Evolutionary conservation across 108 stramenopile species (phyloP).

Genomic region (Nannochloropsis gaditana): DNA sequence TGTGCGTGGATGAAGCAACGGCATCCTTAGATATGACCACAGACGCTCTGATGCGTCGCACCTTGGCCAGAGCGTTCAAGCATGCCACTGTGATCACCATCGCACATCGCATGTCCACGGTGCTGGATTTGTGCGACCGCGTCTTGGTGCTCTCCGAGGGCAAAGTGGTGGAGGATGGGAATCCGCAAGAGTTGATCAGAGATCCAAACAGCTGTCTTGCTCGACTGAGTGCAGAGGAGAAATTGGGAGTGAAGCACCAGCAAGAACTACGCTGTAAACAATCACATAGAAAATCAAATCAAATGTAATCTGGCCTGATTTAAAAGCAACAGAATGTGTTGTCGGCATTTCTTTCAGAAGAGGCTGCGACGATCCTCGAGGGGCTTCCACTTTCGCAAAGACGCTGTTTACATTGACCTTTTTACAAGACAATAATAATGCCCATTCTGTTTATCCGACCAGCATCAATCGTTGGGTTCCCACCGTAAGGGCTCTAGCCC

Average conservation of each 20-base stretch:
- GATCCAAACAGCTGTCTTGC: background rate
- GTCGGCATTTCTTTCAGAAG: too few relatives aligned
- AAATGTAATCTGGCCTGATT: too few relatives aligned
- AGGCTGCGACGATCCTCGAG: too few relatives aligned
- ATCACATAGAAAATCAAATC: too few relatives aligned
- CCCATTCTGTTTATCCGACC: too few relatives aligned
- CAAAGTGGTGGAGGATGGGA: constrained; percentile 29
- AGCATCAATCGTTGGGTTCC: background rate
- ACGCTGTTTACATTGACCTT: too few relatives aligned
- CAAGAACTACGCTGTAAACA: background rate
- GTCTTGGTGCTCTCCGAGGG: background rate
- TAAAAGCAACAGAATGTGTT: too few relatives aligned
- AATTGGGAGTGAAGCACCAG: background rate
- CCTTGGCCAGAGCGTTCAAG: constrained; percentile 22
- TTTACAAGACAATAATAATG: too few relatives aligned
- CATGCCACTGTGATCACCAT: constrained; percentile 10
- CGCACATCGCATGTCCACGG: background rate
- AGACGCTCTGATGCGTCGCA: constrained; percentile 8
- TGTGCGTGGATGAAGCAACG: constrained; percentile 34
- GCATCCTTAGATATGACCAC: constrained; percentile 26
- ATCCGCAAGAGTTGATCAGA: background rate
- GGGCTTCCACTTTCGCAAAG: too few relatives aligned
- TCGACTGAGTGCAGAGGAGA: background rate
- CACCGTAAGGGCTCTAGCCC: background rate
- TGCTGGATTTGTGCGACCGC: background rate